phyloP scores from a whole-genome alignment of 805 yeast genomes.

The Brettanomyces anomalus region DNA sequence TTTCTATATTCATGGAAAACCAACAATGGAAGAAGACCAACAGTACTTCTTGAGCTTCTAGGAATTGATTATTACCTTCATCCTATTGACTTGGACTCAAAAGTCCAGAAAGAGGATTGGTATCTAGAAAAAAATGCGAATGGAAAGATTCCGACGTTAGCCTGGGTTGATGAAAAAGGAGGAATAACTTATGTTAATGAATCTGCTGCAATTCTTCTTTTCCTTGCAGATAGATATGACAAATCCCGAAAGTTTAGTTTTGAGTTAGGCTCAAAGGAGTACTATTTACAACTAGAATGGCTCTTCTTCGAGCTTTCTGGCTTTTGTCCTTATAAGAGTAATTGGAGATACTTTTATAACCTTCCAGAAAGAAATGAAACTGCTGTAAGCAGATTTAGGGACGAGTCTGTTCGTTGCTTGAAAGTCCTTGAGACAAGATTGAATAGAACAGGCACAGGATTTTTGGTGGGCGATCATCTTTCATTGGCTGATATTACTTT shows the following conservation, averaged over 20 bases:
- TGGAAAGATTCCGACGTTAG: slow-evolving; percentile 53
- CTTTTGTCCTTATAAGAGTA: slow-evolving; percentile 57
- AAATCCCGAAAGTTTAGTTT: slow-evolving; percentile 38
- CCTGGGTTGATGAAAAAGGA: slow-evolving; percentile 32
- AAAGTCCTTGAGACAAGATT: slow-evolving; percentile 46
- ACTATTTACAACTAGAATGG: slow-evolving; percentile 47
- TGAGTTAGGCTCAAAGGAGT: slow-evolving; percentile 29
- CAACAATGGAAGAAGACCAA: slow-evolving; percentile 37
- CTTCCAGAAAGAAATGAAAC: slow-evolving; percentile 44
- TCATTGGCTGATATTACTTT: slow-evolving; percentile 50
- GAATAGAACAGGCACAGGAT: slow-evolving; percentile 38
- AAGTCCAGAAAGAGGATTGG: slow-evolving; percentile 49
- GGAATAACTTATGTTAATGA: slow-evolving; percentile 39
- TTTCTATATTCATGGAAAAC: slow-evolving; percentile 35
- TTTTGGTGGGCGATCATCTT: slow-evolving; percentile 50
- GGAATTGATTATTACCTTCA: slow-evolving; percentile 33
- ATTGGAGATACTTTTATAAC: slow-evolving; percentile 30
- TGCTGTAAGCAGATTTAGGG: slow-evolving; percentile 40
- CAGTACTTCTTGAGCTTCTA: slow-evolving; percentile 32
- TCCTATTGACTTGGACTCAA: slow-evolving; percentile 30
- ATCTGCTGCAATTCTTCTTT: slow-evolving; percentile 53
- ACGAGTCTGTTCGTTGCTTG: slow-evolving; percentile 44
- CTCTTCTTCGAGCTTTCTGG: slow-evolving; percentile 50
- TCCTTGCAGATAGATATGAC: slow-evolving; percentile 54
- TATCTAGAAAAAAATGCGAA: slow-evolving; percentile 49